Conservation (phyloP, 1,284 basidiomycete genomes). For the Ustilago bromivora region DNA sequence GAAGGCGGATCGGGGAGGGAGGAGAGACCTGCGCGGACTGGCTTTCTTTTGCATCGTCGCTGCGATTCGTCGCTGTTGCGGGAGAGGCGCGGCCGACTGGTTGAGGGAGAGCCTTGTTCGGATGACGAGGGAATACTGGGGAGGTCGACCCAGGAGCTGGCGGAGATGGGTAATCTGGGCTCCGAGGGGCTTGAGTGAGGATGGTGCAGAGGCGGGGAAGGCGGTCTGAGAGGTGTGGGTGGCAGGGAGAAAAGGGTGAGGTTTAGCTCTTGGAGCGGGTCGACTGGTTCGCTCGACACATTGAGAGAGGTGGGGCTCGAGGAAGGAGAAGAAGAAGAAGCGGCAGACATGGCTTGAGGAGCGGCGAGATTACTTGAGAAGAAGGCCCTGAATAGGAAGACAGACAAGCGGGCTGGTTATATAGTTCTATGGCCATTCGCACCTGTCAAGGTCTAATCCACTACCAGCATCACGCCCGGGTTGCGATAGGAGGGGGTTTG, state of each 20-base stretch:
- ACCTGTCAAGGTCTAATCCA: neutral
- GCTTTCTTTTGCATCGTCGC: slow-evolving; percentile 1
- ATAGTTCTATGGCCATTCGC: neutral
- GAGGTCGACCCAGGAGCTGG: slow-evolving; percentile 13
- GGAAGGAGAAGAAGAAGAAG: neutral
- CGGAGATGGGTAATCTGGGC: neutral
- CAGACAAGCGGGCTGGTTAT: neutral
- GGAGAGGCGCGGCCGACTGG: neutral
- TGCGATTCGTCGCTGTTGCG: neutral
- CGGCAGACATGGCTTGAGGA: neutral
- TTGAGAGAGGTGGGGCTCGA: neutral
- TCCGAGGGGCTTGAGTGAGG: neutral
- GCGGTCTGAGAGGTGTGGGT: neutral
- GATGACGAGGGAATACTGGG: neutral
- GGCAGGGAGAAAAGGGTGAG: neutral
- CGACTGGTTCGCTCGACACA: neutral
- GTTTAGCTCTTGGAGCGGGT: neutral
- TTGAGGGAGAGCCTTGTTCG: neutral
- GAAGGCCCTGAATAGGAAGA: too few relatives aligned
- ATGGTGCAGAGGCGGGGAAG: neutral
- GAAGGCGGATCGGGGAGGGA: slow-evolving; percentile 13
- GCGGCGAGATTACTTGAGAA: too few relatives aligned
- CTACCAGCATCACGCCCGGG: neutral
- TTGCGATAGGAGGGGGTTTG: neutral
- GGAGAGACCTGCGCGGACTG: slow-evolving; percentile 14